A percentile compares a stretch with the other conserved stretches of the same genome.
Conservation (phyloP, 2,329 filamentous ascomycete species). For the Aspergillus sp. region DNA sequence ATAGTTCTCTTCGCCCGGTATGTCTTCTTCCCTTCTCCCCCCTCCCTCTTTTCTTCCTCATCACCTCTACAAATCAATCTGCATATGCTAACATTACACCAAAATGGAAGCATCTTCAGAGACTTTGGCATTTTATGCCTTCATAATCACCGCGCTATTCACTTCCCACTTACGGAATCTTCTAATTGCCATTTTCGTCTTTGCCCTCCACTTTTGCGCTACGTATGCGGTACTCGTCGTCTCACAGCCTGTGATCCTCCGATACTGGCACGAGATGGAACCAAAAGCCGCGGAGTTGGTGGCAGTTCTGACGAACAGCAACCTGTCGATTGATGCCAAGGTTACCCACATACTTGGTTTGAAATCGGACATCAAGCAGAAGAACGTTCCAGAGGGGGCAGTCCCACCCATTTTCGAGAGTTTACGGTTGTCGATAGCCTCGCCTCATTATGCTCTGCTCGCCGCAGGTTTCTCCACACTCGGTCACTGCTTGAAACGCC, state of each 20-base stretch:
- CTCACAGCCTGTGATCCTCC: conserved; percentile 13
- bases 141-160: conserved; percentile 8
- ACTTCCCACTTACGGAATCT: conserved; percentile 16
- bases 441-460: conserved; percentile 76
- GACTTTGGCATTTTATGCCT: background rate
- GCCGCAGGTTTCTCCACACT: conserved; percentile 86
- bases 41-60: conserved; percentile 14
- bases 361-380: conserved; percentile 91
- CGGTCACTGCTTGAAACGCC: conserved; percentile 82
- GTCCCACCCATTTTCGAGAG: conserved; percentile 80
- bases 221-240: conserved; percentile 25
- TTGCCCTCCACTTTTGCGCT: conserved; percentile 9
- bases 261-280: conserved; percentile 53
- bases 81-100: conserved; percentile 1
- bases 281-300: conserved; percentile 59
- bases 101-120: background rate
- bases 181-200: conserved; percentile 15
- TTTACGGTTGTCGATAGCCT: conserved; percentile 73
- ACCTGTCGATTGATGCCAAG: conserved; percentile 71
- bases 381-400: conserved; percentile 76
- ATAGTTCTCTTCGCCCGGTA: conserved; percentile 21
- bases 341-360: conserved; percentile 71
- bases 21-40: conserved; percentile 7
- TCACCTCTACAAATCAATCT: conserved; percentile 5
- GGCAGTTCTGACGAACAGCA: conserved; percentile 62